phyloP scores from a whole-genome alignment of 2,329 filamentous ascomycete species.

The Erysiphe pulchra region DNA sequence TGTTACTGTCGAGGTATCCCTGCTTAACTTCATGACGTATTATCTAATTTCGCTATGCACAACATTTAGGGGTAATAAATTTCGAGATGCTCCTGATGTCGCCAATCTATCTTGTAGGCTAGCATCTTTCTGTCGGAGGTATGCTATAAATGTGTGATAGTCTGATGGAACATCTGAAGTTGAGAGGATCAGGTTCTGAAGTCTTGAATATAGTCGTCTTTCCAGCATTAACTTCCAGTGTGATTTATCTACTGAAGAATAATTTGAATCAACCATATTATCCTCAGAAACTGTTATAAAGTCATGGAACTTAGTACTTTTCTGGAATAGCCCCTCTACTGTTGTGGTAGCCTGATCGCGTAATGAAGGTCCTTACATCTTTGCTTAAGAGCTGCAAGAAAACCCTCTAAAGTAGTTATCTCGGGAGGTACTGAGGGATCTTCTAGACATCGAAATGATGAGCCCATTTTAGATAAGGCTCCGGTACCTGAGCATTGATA shows the following conservation, averaged over 20 bases:
- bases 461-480: neutral
- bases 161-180: neutral
- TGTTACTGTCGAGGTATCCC: no score
- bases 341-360: neutral
- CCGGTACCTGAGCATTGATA: neutral
- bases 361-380: neutral
- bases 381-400: neutral
- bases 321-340: neutral
- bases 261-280: neutral
- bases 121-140: neutral
- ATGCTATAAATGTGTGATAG: neutral
- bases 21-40: no score
- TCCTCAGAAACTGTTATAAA: neutral
- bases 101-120: neutral
- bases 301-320: neutral
- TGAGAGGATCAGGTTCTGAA: neutral
- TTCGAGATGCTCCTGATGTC: neutral
- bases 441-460: neutral
- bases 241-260: no score
- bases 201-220: neutral
- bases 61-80: no score
- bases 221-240: neutral
- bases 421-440: neutral
- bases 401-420: neutral
- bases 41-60: no score